A percentile compares a stretch with the other conserved stretches of the same genome.
phyloP scores from a whole-genome alignment of 1,284 basidiomycete genomes.

The Athelia psychrophila region DNA sequence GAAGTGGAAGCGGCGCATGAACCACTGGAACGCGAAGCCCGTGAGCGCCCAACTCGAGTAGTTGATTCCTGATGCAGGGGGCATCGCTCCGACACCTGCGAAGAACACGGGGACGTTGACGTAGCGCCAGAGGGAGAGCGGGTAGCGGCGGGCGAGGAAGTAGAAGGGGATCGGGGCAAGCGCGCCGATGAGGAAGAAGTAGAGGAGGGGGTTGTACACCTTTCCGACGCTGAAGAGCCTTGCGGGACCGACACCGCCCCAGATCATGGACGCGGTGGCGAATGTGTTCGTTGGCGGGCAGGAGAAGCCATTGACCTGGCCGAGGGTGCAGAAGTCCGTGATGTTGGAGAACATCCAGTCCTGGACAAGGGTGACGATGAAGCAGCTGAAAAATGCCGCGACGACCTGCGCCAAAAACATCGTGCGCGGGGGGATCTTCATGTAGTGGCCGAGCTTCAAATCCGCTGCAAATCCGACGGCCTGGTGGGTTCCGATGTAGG shows the following conservation, averaged over 20 bases:
- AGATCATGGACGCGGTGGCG: slow-evolving; percentile 44
- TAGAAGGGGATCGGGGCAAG: slow-evolving; percentile 39
- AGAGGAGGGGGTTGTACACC: slow-evolving; percentile 33
- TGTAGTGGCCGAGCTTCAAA: slow-evolving; percentile 53
- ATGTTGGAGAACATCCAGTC: slow-evolving; percentile 53
- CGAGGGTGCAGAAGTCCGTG: slow-evolving; percentile 35
- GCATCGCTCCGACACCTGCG: slow-evolving; percentile 34
- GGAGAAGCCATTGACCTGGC: slow-evolving; percentile 37
- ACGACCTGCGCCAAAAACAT: slow-evolving; percentile 51
- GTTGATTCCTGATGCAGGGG: slow-evolving; percentile 34
- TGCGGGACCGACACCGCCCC: slow-evolving; percentile 47
- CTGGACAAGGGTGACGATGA: slow-evolving; percentile 46
- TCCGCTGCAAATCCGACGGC: slow-evolving; percentile 47
- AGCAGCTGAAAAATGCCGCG: slow-evolving; percentile 45
- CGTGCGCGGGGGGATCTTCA: slow-evolving; percentile 47
- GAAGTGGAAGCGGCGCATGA: slow-evolving; percentile 40
- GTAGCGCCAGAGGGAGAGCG: slow-evolving; percentile 41
- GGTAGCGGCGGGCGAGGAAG: slow-evolving; percentile 38
- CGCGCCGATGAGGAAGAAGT: slow-evolving; percentile 59
- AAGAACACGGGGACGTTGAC: slow-evolving; percentile 40
- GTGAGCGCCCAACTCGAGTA: slow-evolving; percentile 38
- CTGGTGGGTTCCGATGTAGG: slow-evolving; percentile 47
- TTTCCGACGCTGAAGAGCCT: slow-evolving; percentile 43
- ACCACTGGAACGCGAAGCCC: slow-evolving; percentile 46
- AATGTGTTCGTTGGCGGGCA: slow-evolving; percentile 40